Percentiles rank a stretch among this genome's conserved stretches.
Evolutionary conservation across 331 rosid genomes (phyloP).

Genomic region (Saraca asoca): DNA sequence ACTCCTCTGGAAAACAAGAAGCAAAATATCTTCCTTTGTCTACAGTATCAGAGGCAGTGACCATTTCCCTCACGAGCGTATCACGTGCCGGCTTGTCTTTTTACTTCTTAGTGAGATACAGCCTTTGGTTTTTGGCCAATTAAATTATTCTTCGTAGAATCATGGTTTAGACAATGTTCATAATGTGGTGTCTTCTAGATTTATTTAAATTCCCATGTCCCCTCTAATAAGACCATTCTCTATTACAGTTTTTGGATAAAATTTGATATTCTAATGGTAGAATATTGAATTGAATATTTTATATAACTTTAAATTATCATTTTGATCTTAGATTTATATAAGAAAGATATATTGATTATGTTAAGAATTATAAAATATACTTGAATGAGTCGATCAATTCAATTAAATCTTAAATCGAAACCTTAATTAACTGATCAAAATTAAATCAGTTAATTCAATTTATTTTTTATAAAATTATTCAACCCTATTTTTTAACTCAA

Average conservation of each 20-base stretch:
- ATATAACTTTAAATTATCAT: too few species aligned
- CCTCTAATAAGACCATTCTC: slow-evolving; percentile 35
- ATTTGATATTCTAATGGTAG: too few species aligned
- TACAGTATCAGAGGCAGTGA: slow-evolving; percentile 46
- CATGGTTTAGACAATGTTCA: slow-evolving; percentile 44
- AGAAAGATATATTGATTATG: too few species aligned
- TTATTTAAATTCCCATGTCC: slow-evolving; percentile 44
- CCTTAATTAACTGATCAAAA: too few species aligned
- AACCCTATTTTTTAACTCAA: too few species aligned
- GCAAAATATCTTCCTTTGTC: slow-evolving; percentile 56
- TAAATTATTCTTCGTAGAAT: slow-evolving; percentile 31
- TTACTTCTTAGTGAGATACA: slow-evolving; percentile 50
- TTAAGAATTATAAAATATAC: too few species aligned
- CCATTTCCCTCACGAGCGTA: slow-evolving; percentile 53
- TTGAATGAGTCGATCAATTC: too few species aligned
- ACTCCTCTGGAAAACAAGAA: slow-evolving; percentile 35
- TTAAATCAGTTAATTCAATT: too few species aligned
- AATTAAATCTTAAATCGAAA: too few species aligned
- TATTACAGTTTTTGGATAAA: slow-evolving; percentile 14
- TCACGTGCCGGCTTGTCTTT: slow-evolving; percentile 62
- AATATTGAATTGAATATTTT: too few species aligned
- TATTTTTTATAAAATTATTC: too few species aligned
- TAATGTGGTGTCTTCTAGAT: slow-evolving; percentile 13
- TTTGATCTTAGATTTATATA: too few species aligned
- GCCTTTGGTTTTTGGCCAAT: slow-evolving; percentile 39